phyloP scores from a whole-genome alignment of 2,329 filamentous ascomycete genomes.

The Talaromyces pinophilus region DNA sequence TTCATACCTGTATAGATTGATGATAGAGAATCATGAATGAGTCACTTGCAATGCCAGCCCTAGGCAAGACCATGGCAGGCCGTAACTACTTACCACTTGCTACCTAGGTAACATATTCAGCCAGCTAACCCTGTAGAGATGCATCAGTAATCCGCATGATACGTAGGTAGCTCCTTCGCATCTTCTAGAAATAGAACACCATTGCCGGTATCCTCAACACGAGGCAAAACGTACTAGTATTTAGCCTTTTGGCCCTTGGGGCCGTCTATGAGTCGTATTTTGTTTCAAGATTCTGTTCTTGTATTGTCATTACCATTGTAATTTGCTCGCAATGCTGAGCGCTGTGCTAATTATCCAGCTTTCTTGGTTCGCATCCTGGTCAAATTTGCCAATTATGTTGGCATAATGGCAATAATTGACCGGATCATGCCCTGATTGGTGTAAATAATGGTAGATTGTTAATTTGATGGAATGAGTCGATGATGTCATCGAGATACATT shows the following conservation, averaged over 20 bases:
- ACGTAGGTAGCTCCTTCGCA: background rate
- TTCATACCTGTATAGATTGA: background rate
- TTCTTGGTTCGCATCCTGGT: background rate
- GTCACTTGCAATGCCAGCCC: background rate
- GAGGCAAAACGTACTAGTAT: background rate
- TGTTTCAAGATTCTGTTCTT: background rate
- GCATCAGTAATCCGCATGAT: background rate
- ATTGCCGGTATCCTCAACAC: background rate
- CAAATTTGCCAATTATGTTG: constrained; percentile 2
- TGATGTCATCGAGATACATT: background rate
- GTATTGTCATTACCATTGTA: background rate
- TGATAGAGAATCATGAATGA: background rate
- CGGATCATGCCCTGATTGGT: background rate
- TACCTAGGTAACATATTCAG: background rate
- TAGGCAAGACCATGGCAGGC: background rate
- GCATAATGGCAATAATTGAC: background rate
- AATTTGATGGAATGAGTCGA: background rate
- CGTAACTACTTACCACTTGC: background rate
- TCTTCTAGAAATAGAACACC: constrained; percentile 5
- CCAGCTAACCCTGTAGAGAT: background rate
- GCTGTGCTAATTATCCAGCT: background rate
- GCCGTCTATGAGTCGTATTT: background rate
- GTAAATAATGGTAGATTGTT: background rate
- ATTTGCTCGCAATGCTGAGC: background rate
- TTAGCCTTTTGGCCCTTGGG: background rate